Evolutionary conservation across 1,284 basidiomycete genomes (phyloP), one percentile per base, ranked within the genome.

Genomic region (Trichosporon faecale): DNA sequence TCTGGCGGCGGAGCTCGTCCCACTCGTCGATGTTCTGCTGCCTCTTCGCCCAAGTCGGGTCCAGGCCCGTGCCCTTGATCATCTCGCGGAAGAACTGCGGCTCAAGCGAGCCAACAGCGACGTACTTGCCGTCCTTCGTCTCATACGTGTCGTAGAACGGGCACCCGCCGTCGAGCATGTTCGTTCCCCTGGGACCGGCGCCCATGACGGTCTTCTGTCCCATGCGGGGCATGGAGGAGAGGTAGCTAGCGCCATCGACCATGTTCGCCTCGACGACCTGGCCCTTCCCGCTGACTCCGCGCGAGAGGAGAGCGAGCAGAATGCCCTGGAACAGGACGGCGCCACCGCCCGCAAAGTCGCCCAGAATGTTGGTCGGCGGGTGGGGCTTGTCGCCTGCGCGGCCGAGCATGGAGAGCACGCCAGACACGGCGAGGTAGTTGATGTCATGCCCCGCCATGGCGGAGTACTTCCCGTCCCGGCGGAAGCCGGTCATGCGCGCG

Each of bases 301-400:
- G 66, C 37, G 66, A 68, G 29, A 71, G 29, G 12, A 73, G 49
- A 3, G 72, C 72, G 12, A 73, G 65, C 44, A 73, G 65, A 35
- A 73, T 73, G 16, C 72, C 72, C 31, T 68, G 70, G 3, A 73
- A 66, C 27, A 73, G 72, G 64, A 71, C 65, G 37, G 35, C 61
- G 64, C 72, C 72, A 31, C 72, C 72, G 52, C 72, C 72, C 5
- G 72, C 72, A 70, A 73, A 73, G 72, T 73, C 72, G 65, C 68
- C 72, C 18, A 73, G 70, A 29, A 73, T 70, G 66, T 73, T 73
- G 29, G 67, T 46, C 3, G 72, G 72, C 60, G 72, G 70, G 11
- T 46, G 29, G 9, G 72, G 72, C 35, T 23, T 37, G 37, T 68
- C 68, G 29, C 66, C 68, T 1, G 66, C 63, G 11, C 65, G 27